Conservation (phyloP, 2,329 filamentous ascomycete genomes). For the Sclerotinia sclerotiorum region DNA sequence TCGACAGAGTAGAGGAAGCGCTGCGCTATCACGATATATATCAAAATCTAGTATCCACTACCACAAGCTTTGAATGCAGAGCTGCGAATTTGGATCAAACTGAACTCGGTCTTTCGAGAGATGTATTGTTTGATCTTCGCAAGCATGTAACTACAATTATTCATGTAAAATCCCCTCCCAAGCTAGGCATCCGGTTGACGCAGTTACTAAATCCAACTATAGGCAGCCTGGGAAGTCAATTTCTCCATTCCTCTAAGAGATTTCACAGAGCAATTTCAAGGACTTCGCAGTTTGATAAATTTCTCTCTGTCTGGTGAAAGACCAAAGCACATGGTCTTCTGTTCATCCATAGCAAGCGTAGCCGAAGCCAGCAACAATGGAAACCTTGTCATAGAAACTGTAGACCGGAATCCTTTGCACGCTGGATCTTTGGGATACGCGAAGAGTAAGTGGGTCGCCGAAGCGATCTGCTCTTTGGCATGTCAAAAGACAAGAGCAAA, state of each 20-base stretch:
- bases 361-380: conserved; percentile 34
- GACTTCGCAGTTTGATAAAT: conserved; percentile 50
- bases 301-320: conserved; percentile 42
- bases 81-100: conserved; percentile 49
- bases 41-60: not conserved
- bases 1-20: conserved; percentile 47
- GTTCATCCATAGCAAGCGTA: conserved; percentile 52
- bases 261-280: conserved; percentile 55
- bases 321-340: conserved; percentile 47
- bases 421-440: conserved; percentile 55
- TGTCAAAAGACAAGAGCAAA: conserved; percentile 27
- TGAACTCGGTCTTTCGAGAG: conserved; percentile 49
- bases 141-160: conserved; percentile 48
- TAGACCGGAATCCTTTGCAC: conserved; percentile 27
- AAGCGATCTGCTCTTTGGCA: conserved; percentile 51
- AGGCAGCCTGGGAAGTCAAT: conserved; percentile 61
- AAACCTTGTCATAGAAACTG: not conserved
- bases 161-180: conserved; percentile 45
- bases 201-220: not conserved
- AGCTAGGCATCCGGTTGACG: not conserved
- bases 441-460: conserved; percentile 58
- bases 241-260: conserved; percentile 57
- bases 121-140: conserved; percentile 38
- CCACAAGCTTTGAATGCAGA: conserved; percentile 34
- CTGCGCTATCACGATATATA: conserved; percentile 40